Evolutionary conservation across 192 early-diverging fungal species (phyloP), one percentile per base, ranked within the genome.

Genomic region (Coemansia sp.): DNA sequence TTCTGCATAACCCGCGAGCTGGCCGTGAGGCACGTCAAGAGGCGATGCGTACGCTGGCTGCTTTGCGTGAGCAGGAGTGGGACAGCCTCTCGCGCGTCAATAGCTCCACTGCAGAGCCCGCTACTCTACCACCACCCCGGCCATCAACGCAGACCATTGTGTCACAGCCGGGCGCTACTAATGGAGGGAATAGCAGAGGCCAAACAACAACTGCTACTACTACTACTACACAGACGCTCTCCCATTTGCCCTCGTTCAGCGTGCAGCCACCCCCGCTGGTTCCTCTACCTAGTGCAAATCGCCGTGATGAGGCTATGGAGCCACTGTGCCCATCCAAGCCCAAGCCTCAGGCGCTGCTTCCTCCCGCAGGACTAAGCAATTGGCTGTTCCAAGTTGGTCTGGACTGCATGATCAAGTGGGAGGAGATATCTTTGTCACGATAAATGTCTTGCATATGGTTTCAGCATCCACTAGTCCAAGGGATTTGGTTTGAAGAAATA

Each of bases 351-450:
- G 31, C 14, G 0, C 26, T 55, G 9, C 26, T 55, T 7, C 68
- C 68, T 23, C 73, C 78, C 3, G 64, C 72, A 5, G 78, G 78
- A 0, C 51, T 81, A 2, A 67, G 66, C 69, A 74, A 76, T 48
- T 81, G 78, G 78, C 70, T 81, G 24, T 76, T 75, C 39, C 78
- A 81, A 39, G 69, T 72, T 3, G 78, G 78, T 1, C 56, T 81
- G 4, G 78, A 81, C 48, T 76, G 73, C 55, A 81, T 81, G 78
- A 65, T 66, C 9, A 81, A 76, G 40, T 74, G 73, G 69, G 73
- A 81, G 43, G 67, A 73, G 38, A 63, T 71, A 5, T 62, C 78
- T 1, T 50, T 81, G 8, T 69, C 76, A 9, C 71, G 76, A 24
- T 79, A 69, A 55, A 66, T 42, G n/a, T n/a, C n/a, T n/a, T n/a